Percentiles rank a stretch among this genome's conserved stretches.
These are phyloP conservation scores for Cladosporium colombiae DNA, from an alignment of 2,329 filamentous ascomycete species.

Conservation along the genomic window DNA sequence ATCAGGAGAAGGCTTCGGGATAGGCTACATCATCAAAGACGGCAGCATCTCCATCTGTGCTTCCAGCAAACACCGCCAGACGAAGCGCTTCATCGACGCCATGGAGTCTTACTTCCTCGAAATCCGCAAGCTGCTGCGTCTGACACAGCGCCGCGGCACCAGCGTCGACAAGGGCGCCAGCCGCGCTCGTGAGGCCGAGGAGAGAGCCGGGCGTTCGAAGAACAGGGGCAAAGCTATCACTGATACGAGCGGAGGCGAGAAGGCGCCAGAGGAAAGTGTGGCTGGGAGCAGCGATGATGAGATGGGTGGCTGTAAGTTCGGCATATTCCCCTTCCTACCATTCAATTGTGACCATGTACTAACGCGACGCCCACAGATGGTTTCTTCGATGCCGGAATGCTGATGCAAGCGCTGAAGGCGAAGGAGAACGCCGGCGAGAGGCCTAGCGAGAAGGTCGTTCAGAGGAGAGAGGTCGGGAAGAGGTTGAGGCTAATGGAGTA, in stretches of 20 bases:
- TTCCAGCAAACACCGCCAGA: constrained; percentile 91
- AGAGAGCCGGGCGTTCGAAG: constrained; percentile 59
- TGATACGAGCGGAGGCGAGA: constrained; percentile 57
- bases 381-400: constrained; percentile 96
- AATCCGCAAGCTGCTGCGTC: constrained; percentile 78
- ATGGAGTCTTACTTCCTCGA: constrained; percentile 89
- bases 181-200: constrained; percentile 64
- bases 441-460: constrained; percentile 57
- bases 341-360: neutral
- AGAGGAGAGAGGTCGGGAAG: constrained; percentile 71
- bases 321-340: neutral
- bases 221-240: constrained; percentile 70
- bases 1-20: constrained; percentile 90
- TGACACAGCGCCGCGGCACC: constrained; percentile 60
- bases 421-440: constrained; percentile 58
- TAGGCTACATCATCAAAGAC: constrained; percentile 98
- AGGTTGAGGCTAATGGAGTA: constrained; percentile 72
- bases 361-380: constrained; percentile 64
- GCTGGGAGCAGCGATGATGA: constrained; percentile 76
- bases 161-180: constrained; percentile 56
- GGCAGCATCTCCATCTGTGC: constrained; percentile 88
- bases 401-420: constrained; percentile 81
- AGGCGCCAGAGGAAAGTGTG: constrained; percentile 65
- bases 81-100: constrained; percentile 82
- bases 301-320: constrained; percentile 83